phyloP scores from a whole-genome alignment of 2,329 filamentous ascomycete genomes.

The Aspergillus sp. region DNA sequence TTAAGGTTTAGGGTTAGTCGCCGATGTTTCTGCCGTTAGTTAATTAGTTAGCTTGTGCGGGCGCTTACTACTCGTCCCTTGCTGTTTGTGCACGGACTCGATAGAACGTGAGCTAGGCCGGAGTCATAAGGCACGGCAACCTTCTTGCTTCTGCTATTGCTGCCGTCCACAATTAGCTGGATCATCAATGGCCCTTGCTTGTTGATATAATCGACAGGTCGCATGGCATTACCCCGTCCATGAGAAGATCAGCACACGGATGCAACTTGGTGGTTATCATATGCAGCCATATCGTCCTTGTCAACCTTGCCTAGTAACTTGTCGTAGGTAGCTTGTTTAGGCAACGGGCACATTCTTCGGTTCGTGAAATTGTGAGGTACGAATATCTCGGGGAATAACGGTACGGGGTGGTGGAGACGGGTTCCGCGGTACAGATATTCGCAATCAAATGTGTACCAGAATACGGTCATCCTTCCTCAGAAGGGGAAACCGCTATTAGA shows the following conservation, averaged over 20 bases:
- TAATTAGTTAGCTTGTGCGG: neutral
- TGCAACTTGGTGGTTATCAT: neutral
- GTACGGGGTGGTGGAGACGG: neutral
- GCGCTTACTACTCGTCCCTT: neutral
- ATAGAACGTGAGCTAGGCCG: neutral
- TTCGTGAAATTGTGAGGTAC: neutral
- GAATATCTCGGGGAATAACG: neutral
- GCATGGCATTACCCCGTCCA: neutral
- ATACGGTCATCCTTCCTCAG: no score
- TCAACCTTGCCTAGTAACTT: neutral
- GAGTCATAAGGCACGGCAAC: neutral
- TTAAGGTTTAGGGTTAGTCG: slow-evolving; percentile 4
- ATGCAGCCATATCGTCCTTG: neutral
- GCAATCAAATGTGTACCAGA: no score
- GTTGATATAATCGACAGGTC: neutral
- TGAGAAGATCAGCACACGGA: neutral
- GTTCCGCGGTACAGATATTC: neutral
- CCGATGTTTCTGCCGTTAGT: neutral
- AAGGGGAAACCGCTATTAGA: no score
- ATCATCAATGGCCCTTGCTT: neutral
- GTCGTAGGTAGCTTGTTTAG: neutral
- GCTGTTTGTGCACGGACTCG: neutral
- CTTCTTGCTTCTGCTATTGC: neutral
- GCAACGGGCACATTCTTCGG: neutral
- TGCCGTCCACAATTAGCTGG: neutral